Percentiles rank a stretch among this genome's conserved stretches.
Conservation (phyloP, 1,139 yeast genomes). For the Pichia inconspicua region DNA sequence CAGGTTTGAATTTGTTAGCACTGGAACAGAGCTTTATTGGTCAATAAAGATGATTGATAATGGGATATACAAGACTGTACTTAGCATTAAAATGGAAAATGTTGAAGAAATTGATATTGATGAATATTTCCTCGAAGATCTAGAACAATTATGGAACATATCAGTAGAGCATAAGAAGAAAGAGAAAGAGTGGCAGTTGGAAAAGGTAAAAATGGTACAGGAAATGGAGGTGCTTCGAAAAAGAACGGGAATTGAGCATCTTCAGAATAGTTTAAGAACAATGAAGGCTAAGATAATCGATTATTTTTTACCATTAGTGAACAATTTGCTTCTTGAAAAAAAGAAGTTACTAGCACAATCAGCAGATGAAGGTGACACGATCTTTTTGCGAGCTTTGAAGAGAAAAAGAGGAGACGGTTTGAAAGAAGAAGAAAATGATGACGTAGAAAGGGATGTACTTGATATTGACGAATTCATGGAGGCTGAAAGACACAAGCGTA, state of each 20-base stretch:
- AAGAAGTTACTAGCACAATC: not conserved
- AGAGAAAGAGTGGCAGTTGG: slow-evolving; percentile 1
- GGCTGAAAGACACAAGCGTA: slow-evolving; percentile 26
- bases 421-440: slow-evolving; percentile 20
- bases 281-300: slow-evolving; percentile 6
- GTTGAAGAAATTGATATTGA: slow-evolving; percentile 4
- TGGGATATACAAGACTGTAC: slow-evolving; percentile 5
- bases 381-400: slow-evolving; percentile 3
- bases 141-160: slow-evolving; percentile 1
- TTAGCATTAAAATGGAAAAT: slow-evolving; percentile 1
- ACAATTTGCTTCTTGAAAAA: slow-evolving; percentile 3
- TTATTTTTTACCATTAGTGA: slow-evolving; percentile 9
- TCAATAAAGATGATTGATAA: slow-evolving; percentile 1
- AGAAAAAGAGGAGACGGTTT: not conserved
- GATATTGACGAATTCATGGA: slow-evolving; percentile 26
- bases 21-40: not conserved
- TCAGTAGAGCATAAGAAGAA: not conserved
- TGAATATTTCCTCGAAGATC: slow-evolving; percentile 10
- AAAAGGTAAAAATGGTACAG: not conserved
- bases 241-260: slow-evolving; percentile 1
- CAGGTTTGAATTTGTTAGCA: slow-evolving; percentile 1
- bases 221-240: slow-evolving; percentile 5
- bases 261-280: slow-evolving; percentile 1
- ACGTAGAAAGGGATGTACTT: slow-evolving; percentile 19
- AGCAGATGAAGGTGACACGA: not conserved